A percentile compares a stretch with the other conserved stretches of the same genome.
Conservation (phyloP, 805 yeast genomes). For the Candida tammaniensis region DNA sequence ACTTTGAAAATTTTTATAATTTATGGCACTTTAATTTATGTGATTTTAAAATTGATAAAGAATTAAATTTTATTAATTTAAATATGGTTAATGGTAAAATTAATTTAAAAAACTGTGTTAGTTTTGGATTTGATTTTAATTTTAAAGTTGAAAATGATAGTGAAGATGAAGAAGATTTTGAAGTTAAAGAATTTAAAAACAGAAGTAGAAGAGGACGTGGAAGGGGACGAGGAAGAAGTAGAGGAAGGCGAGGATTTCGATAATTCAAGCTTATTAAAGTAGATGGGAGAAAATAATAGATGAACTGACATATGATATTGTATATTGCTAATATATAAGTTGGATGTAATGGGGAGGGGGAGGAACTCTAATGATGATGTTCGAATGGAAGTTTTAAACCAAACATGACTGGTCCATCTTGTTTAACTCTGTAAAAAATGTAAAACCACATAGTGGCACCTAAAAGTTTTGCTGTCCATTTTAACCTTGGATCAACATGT, state of each 20-base stretch:
- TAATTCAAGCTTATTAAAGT: too few relatives aligned
- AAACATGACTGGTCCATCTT: conserved; percentile 64
- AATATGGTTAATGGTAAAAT: conserved; percentile 45
- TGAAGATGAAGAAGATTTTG: conserved; percentile 11
- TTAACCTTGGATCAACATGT: conserved; percentile 56
- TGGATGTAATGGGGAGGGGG: too few relatives aligned
- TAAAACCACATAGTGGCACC: conserved; percentile 92
- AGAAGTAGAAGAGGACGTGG: conserved; percentile 15
- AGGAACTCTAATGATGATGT: conserved; percentile 30
- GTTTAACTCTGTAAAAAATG: conserved; percentile 76
- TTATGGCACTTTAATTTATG: conserved; percentile 78
- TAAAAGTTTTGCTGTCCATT: conserved; percentile 59
- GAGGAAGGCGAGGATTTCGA: conserved; percentile 8
- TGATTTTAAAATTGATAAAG: conserved; percentile 36
- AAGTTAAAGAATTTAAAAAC: conserved; percentile 14
- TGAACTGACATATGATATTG: too few relatives aligned
- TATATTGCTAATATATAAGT: too few relatives aligned
- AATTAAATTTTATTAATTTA: conserved; percentile 40
- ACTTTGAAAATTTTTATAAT: conserved; percentile 63
- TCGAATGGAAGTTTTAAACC: conserved; percentile 42
- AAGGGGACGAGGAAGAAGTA: conserved; percentile 15
- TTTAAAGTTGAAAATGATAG: conserved; percentile 30
- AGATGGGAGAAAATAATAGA: too few relatives aligned
- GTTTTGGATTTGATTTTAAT: conserved; percentile 64
- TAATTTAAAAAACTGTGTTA: conserved; percentile 45